These are phyloP conservation scores for Arthroderma sp. DNA, from an alignment of 2,329 filamentous ascomycete species.

Conservation along the genomic window DNA sequence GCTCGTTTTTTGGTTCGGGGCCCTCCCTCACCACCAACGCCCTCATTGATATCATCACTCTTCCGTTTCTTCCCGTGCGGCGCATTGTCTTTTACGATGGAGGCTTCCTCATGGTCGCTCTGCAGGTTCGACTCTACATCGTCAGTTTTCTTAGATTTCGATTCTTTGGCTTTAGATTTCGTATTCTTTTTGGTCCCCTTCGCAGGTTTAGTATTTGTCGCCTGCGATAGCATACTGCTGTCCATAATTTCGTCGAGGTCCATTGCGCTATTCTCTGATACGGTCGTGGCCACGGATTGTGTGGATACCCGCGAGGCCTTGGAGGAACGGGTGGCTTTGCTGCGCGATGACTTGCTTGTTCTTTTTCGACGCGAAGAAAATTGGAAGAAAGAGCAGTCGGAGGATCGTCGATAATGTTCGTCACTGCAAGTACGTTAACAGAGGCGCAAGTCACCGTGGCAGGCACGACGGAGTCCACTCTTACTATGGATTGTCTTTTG, in stretches of 20 bases:
- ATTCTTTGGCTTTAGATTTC: constrained; percentile 22
- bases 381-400: constrained; percentile 70
- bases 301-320: constrained; percentile 55
- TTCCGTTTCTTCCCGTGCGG: constrained; percentile 46
- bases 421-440: constrained; percentile 40
- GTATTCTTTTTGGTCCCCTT: constrained; percentile 39
- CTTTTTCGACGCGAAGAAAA: constrained; percentile 50
- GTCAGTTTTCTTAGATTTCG: constrained; percentile 35
- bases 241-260: constrained; percentile 42
- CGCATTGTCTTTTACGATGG: neutral
- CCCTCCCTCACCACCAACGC: constrained; percentile 16
- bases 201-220: constrained; percentile 37
- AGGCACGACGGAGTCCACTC: constrained; percentile 23
- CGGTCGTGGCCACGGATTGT: constrained; percentile 33
- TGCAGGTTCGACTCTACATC: constrained; percentile 22
- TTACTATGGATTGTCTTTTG: constrained; percentile 74
- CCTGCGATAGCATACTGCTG: constrained; percentile 41
- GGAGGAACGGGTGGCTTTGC: constrained; percentile 47
- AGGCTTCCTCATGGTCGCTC: constrained; percentile 13
- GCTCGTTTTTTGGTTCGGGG: constrained; percentile 45
- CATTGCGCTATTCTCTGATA: constrained; percentile 31
- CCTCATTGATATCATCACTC: constrained; percentile 41
- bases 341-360: constrained; percentile 42
- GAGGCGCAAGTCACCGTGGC: constrained; percentile 9
- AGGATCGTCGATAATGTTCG: constrained; percentile 69